Percentiles rank a stretch among this genome's conserved stretches.
phyloP scores from a whole-genome alignment of 192 early-diverging fungal genomes.

The Backusella tuberculispora region DNA sequence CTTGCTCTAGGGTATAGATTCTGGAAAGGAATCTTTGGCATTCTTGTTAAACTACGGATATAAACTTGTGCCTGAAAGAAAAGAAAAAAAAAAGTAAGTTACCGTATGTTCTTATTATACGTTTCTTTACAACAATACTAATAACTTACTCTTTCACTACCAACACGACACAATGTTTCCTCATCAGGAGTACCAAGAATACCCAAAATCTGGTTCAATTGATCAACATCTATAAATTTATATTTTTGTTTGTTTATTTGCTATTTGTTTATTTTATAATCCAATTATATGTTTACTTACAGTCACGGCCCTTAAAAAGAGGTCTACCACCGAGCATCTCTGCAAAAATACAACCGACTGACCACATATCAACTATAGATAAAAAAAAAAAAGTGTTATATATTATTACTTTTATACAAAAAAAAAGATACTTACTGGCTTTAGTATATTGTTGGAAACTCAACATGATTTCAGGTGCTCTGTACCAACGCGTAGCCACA shows the following conservation, averaged over 20 bases:
- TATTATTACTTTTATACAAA: background rate
- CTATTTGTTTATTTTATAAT: constrained; percentile 22
- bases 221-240: constrained; percentile 72
- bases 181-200: constrained; percentile 86
- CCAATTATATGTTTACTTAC: constrained; percentile 25
- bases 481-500: constrained; percentile 93
- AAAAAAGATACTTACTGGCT: constrained; percentile 59
- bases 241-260: constrained; percentile 30
- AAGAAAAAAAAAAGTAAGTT: constrained; percentile 10
- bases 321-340: constrained; percentile 85
- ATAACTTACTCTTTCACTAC: constrained; percentile 61
- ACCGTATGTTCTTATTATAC: background rate
- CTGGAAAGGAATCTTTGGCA: constrained; percentile 74
- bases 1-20: constrained; percentile 86
- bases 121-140: background rate
- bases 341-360: constrained; percentile 94
- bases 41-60: constrained; percentile 85
- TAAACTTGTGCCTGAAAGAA: constrained; percentile 76
- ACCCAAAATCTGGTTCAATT: constrained; percentile 88
- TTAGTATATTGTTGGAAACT: constrained; percentile 90
- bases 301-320: constrained; percentile 90
- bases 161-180: constrained; percentile 68
- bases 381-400: background rate
- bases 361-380: constrained; percentile 83
- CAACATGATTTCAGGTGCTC: constrained; percentile 93